Evolutionary conservation across 2,329 filamentous ascomycete species (phyloP).

Genomic region (Alternaria longipes): DNA sequence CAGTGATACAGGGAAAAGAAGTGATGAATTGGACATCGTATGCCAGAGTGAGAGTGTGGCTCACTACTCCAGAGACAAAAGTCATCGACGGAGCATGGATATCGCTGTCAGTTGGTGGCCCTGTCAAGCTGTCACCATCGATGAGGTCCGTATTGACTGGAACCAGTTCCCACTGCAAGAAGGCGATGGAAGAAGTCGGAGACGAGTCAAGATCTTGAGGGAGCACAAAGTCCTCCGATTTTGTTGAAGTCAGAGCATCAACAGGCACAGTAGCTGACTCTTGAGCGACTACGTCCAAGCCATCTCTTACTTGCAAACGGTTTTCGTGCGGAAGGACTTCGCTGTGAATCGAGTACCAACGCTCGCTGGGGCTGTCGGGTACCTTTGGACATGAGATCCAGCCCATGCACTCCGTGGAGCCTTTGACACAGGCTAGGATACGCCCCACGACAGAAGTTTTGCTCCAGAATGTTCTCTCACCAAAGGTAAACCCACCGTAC

Average conservation of each 20-base stretch:
- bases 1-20: slow-evolving; percentile 62
- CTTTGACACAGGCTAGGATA: slow-evolving; percentile 59
- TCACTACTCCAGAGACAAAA: slow-evolving; percentile 37
- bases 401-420: slow-evolving; percentile 62
- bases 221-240: slow-evolving; percentile 50
- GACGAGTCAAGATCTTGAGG: slow-evolving; percentile 44
- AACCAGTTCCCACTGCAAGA: slow-evolving; percentile 42
- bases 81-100: slow-evolving; percentile 44
- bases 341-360: slow-evolving; percentile 61
- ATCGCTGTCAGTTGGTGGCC: slow-evolving; percentile 29
- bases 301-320: slow-evolving; percentile 51
- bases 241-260: slow-evolving; percentile 24
- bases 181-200: slow-evolving; percentile 29
- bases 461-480: slow-evolving; percentile 64
- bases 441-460: slow-evolving; percentile 64
- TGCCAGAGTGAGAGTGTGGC: slow-evolving; percentile 50
- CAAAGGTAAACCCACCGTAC: slow-evolving; percentile 64
- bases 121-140: slow-evolving; percentile 32
- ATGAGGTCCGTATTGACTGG: slow-evolving; percentile 33
- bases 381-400: slow-evolving; percentile 60
- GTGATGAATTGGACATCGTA: slow-evolving; percentile 65
- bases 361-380: slow-evolving; percentile 53
- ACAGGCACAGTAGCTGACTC: slow-evolving; percentile 51
- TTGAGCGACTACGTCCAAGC: slow-evolving; percentile 40
- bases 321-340: slow-evolving; percentile 41